phyloP scores from a whole-genome alignment of 371 early-diverging fungal species.

The Saksenaea oblongispora region DNA sequence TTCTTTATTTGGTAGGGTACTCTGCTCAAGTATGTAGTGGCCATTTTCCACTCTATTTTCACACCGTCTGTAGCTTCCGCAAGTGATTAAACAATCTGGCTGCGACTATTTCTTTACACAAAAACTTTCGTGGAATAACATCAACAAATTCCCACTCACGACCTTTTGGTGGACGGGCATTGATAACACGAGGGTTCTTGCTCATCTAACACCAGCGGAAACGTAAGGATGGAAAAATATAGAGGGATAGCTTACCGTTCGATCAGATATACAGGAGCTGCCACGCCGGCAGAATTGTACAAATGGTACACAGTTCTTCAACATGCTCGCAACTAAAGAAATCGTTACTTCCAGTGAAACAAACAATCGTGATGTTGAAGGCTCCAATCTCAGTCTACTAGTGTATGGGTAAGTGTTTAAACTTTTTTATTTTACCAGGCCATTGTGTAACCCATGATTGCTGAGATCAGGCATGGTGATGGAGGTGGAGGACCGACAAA shows the following conservation, averaged over 20 bases:
- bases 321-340: neutral
- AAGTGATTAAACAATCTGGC: conserved; percentile 81
- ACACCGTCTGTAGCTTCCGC: conserved; percentile 69
- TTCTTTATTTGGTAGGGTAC: conserved; percentile 46
- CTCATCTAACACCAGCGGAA: conserved; percentile 86
- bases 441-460: neutral
- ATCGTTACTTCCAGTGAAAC: conserved; percentile 22
- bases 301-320: conserved; percentile 30
- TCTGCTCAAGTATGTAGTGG: conserved; percentile 38
- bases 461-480: conserved; percentile 78
- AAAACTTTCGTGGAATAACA: conserved; percentile 97
- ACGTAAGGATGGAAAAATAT: conserved; percentile 45
- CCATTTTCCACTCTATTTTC: neutral
- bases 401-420: conserved; percentile 39
- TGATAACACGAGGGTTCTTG: conserved; percentile 72
- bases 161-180: conserved; percentile 88
- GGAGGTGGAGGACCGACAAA: conserved; percentile 95
- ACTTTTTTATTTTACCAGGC: neutral
- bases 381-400: conserved; percentile 41
- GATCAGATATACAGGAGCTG: conserved; percentile 38
- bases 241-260: neutral
- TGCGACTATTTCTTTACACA: conserved; percentile 97
- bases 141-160: conserved; percentile 96
- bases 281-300: conserved; percentile 35
- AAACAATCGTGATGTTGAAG: conserved; percentile 47